A percentile compares a stretch with the other conserved stretches of the same genome.
Evolutionary conservation across 139 green algal species (phyloP).

Genomic region (Protoeuglena noctilucae): DNA sequence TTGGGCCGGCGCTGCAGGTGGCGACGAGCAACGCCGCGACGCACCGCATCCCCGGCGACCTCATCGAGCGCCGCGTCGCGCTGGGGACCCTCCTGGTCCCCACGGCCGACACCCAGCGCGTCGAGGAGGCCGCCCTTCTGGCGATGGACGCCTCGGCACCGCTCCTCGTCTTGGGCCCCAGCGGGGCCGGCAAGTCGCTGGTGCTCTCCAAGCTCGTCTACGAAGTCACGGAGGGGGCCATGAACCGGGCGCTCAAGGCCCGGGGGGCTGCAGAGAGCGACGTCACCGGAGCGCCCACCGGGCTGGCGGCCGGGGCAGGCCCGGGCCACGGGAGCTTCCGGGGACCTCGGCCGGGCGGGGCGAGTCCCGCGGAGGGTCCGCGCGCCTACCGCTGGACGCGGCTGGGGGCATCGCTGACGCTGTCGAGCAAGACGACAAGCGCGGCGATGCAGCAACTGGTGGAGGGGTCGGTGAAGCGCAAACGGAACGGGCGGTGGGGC

Average conservation of each 20-base stretch:
- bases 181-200: slow-evolving; percentile 16
- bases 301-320: too few relatives aligned
- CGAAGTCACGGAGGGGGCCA: neutral
- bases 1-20: too few relatives aligned
- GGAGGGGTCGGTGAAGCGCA: slow-evolving; percentile 25
- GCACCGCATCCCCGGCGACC: slow-evolving; percentile 10
- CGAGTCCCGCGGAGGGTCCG: too few relatives aligned
- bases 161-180: slow-evolving; percentile 16
- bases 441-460: slow-evolving; percentile 17
- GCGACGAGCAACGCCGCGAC: slow-evolving; percentile 8
- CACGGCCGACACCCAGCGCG: slow-evolving; percentile 13
- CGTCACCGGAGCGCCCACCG: too few relatives aligned
- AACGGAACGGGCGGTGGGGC: slow-evolving; percentile 10
- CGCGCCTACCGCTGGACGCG: too few relatives aligned
- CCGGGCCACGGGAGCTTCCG: too few relatives aligned
- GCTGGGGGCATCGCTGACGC: too few relatives aligned
- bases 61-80: too few relatives aligned
- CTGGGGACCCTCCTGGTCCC: slow-evolving; percentile 22
- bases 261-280: slow-evolving; percentile 15
- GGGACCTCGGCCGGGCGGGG: too few relatives aligned
- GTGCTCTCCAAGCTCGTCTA: slow-evolving; percentile 8
- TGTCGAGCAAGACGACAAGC: slow-evolving; percentile 12
- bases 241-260: too few relatives aligned
- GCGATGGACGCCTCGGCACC: neutral
- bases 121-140: neutral